These are phyloP conservation scores for Dichotomocladium elegans DNA, from an alignment of 371 early-diverging fungal species.

Conservation along the genomic window DNA sequence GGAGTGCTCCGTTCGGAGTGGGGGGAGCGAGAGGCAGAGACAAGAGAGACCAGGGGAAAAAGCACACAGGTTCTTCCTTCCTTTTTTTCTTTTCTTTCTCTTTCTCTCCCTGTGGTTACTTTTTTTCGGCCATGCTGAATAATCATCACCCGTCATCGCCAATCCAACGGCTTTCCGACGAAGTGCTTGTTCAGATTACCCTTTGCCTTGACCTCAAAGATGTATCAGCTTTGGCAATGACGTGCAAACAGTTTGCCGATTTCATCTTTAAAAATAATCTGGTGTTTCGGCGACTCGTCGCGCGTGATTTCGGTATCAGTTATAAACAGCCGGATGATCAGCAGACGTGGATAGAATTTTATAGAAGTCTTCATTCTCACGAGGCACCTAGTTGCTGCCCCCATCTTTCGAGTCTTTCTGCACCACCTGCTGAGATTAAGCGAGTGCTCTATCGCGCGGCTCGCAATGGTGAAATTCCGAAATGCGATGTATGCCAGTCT, in stretches of 20 bases:
- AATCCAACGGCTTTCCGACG: slow-evolving; percentile 22
- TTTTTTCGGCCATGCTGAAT: too few relatives aligned
- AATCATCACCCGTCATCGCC: slow-evolving; percentile 6
- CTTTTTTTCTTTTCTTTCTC: too few relatives aligned
- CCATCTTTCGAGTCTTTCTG: slow-evolving; percentile 12
- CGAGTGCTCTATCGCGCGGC: slow-evolving; percentile 19
- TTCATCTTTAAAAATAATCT: slow-evolving; percentile 20
- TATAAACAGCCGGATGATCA: slow-evolving; percentile 20
- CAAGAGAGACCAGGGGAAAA: too few relatives aligned
- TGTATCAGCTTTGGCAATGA: slow-evolving; percentile 19
- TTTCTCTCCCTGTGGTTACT: too few relatives aligned
- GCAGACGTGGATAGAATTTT: slow-evolving; percentile 21
- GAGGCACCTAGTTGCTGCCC: slow-evolving; percentile 7
- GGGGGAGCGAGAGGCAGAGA: too few relatives aligned
- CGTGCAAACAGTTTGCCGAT: slow-evolving; percentile 18
- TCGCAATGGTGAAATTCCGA: not conserved
- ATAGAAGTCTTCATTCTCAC: slow-evolving; percentile 8
- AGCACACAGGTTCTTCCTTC: too few relatives aligned
- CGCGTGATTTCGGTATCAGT: slow-evolving; percentile 29
- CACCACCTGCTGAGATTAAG: slow-evolving; percentile 20
- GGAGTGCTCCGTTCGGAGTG: too few relatives aligned
- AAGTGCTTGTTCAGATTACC: slow-evolving; percentile 20
- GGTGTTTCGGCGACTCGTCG: slow-evolving; percentile 22
- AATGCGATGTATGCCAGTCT: slow-evolving; percentile 26
- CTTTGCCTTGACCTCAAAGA: slow-evolving; percentile 16